phyloP scores from a whole-genome alignment of 225 moss, liverwort and hornwort species.

The Pleurozium schreberi region DNA sequence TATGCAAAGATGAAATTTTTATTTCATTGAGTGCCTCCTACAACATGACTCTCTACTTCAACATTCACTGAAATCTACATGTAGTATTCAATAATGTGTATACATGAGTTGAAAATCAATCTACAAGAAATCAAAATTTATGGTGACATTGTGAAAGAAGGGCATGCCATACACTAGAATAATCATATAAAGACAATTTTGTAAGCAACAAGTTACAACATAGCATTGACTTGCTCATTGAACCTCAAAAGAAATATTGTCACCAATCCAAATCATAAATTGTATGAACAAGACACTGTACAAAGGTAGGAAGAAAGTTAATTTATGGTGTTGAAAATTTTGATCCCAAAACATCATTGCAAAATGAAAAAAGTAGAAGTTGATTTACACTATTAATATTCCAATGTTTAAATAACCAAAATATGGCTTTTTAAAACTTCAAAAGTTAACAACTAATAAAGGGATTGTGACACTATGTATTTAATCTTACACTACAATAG shows the following conservation, averaged over 20 bases:
- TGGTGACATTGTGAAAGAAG: not conserved
- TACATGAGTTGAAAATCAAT: too few species aligned
- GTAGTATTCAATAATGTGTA: too few species aligned
- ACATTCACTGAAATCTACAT: not conserved
- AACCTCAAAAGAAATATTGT: not conserved
- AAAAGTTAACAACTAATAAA: not conserved
- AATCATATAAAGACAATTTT: not conserved
- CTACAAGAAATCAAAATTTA: not conserved
- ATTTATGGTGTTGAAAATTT: not conserved
- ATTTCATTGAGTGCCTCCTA: not conserved
- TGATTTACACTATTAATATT: too few species aligned
- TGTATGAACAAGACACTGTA: rapidly evolving
- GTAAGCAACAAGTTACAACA: not conserved
- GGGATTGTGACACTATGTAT: too few species aligned
- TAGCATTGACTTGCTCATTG: not conserved
- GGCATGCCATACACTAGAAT: not conserved
- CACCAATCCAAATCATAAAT: not conserved
- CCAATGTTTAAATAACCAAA: not conserved
- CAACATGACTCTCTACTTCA: not conserved
- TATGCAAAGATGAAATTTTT: not conserved
- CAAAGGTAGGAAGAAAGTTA: not conserved
- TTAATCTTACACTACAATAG: too few species aligned
- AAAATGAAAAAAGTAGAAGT: too few species aligned
- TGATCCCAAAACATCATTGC: not conserved
- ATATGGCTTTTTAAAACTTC: not conserved